Percentiles rank a stretch among this genome's conserved stretches.
Evolutionary conservation across 2,329 filamentous ascomycete genomes (phyloP).

Genomic region (Zopfia rhizophila): DNA sequence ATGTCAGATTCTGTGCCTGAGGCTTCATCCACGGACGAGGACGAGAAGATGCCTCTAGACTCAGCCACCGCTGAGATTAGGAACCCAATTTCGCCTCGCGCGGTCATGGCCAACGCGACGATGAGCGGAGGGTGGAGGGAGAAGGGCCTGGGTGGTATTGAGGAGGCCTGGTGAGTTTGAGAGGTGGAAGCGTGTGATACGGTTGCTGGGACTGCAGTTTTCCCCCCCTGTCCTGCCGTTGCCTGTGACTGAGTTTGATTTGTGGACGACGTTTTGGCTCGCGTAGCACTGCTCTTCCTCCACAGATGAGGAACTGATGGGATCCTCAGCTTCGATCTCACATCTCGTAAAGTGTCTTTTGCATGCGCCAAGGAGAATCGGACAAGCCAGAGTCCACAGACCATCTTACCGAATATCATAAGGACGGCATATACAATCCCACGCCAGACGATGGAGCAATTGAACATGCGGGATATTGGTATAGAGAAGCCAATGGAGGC

Average conservation of each 20-base stretch:
- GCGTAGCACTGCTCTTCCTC: conserved; percentile 28
- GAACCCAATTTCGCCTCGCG: conserved; percentile 83
- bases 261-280: conserved; percentile 1
- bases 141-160: conserved; percentile 57
- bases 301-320: conserved; percentile 35
- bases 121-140: conserved; percentile 76
- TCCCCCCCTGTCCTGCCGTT: conserved; percentile 1
- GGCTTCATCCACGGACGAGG: conserved; percentile 14
- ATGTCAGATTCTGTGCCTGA: conserved; percentile 53
- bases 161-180: conserved; percentile 24
- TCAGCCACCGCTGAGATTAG: conserved; percentile 77
- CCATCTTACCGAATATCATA: conserved; percentile 68
- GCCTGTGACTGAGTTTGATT: background rate
- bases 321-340: conserved; percentile 27
- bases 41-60: conserved; percentile 60
- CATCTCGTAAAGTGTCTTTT: conserved; percentile 4
- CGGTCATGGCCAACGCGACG: conserved; percentile 75
- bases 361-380: conserved; percentile 38
- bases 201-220: conserved; percentile 4
- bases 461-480: conserved; percentile 76
- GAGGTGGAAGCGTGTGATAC: conserved; percentile 2
- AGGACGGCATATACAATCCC: conserved; percentile 77
- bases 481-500: conserved; percentile 81
- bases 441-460: conserved; percentile 72
- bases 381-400: conserved; percentile 55